Evolutionary conservation across 768 basidiomycete species (phyloP), one percentile per base, ranked within the genome.

Genomic region (Trametes sanguinea): DNA sequence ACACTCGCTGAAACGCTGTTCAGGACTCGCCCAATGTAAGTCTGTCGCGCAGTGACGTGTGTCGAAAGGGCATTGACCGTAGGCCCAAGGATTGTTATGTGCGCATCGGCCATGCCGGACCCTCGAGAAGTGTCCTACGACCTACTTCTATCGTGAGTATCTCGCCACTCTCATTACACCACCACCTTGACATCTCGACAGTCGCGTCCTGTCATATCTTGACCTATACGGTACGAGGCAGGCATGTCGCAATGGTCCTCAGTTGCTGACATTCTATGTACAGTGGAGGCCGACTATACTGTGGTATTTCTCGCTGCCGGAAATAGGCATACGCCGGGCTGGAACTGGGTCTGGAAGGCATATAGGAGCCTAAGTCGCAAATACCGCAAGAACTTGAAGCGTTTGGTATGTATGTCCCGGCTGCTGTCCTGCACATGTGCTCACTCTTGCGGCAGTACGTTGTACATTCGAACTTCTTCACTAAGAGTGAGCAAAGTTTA

Each of bases 301-400:
- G 86, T 94, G 22, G 84, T 94, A 4, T 93, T 94, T 74, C 90
- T 95, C 65, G 90, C 92, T 30, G 89, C 92, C 1, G 93, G 91
- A 29, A 84, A 84, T 6, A 79, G 77, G 63, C 79, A 93, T 74
- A 82, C 85, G 2, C 93, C 93, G 5, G 82, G 83, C 29, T 94
- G 91, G 91, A 90, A 87, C 65, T 95, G 93, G 93, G 83, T 95
- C 9, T 94, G 92, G 92, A 93, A 90, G 69, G 90, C 91, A 0
- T 94, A 94, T 72, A 81, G 91, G 27, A 88, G 88, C 68, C 76
- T 90, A 47, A 91, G 81, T 70, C 80, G 89, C 55, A 93, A 92
- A 73, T 95, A 93, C 70, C 83, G 93, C 55, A 95, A 95, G 78
- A 92, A 95, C 69, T 74, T 95, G 60, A 94, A 94, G 73, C 85